Percentiles rank a stretch among this genome's conserved stretches.
These are phyloP conservation scores for Candida insectalens DNA, from an alignment of 805 yeast species.

Conservation along the genomic window DNA sequence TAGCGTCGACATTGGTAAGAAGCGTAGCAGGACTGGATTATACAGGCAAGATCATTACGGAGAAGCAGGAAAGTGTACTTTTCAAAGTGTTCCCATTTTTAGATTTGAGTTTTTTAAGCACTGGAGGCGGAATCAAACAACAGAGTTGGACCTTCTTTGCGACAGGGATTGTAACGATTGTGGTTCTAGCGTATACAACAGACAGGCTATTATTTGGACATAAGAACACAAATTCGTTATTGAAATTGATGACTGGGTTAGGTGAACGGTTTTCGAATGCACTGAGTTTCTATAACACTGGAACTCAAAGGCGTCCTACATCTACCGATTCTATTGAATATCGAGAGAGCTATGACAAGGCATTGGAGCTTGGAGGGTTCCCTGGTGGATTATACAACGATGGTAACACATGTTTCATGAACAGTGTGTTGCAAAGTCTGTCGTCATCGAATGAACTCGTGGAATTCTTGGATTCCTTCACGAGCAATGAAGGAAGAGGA, in stretches of 20 bases:
- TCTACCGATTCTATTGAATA: slow-evolving; percentile 7
- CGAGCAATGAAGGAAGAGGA: slow-evolving; percentile 15
- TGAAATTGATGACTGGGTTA: slow-evolving; percentile 8
- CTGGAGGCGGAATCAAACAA: no score
- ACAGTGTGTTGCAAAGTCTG: slow-evolving; percentile 74
- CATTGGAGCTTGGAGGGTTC: slow-evolving; percentile 55
- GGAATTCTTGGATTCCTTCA: slow-evolving; percentile 41
- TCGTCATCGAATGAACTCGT: slow-evolving; percentile 61
- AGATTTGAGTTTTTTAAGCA: no score
- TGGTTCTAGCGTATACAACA: slow-evolving; percentile 11
- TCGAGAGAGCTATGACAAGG: slow-evolving; percentile 19
- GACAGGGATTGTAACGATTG: slow-evolving; percentile 10
- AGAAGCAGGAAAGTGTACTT: background rate
- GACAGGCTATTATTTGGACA: slow-evolving; percentile 5
- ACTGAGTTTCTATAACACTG: slow-evolving; percentile 8
- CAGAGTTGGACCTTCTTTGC: slow-evolving; percentile 10
- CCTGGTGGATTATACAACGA: slow-evolving; percentile 84
- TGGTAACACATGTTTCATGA: slow-evolving; percentile 94
- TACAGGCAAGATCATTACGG: no score
- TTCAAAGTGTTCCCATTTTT: background rate
- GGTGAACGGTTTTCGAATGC: slow-evolving; percentile 6
- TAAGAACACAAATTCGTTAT: background rate
- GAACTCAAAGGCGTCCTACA: slow-evolving; percentile 10
- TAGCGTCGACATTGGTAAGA: no score
- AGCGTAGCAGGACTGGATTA: no score